Conservation (phyloP, 75 land plant species). For the Isoetes taiwanensis region DNA sequence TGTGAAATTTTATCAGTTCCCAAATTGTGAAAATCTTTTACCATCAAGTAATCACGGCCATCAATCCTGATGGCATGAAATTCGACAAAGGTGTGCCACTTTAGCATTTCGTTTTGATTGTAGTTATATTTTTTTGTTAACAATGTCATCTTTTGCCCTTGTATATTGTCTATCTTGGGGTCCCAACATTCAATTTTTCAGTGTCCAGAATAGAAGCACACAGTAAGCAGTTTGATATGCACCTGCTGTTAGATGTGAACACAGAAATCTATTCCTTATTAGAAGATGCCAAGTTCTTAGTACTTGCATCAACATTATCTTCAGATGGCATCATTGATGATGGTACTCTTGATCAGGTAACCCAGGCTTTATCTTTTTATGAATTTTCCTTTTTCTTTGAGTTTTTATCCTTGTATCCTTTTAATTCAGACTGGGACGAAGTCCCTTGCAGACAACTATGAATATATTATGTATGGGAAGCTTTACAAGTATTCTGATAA, state of each 20-base stretch:
- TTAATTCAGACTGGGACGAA: constrained; percentile 45
- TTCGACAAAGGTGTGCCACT: constrained; percentile 57
- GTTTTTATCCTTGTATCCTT: too few species aligned
- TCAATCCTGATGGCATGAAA: constrained; percentile 72
- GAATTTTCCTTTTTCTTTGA: too few species aligned
- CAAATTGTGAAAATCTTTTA: constrained; percentile 73
- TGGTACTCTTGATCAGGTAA: constrained; percentile 48
- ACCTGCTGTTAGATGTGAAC: constrained; percentile 73
- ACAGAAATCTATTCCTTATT: constrained; percentile 61
- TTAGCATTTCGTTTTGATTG: background rate
- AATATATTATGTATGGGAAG: constrained; percentile 94
- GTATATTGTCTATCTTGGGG: background rate
- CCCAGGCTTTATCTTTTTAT: too few species aligned
- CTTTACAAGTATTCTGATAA: constrained; percentile 63
- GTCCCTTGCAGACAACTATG: constrained; percentile 79
- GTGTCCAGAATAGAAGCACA: constrained; percentile 71
- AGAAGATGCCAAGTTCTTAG: constrained; percentile 58
- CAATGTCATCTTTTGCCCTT: background rate
- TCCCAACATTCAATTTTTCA: constrained; percentile 1
- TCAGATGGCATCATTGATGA: constrained; percentile 74
- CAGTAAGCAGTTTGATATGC: constrained; percentile 82
- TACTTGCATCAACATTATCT: constrained; percentile 46
- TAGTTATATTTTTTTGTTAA: too few species aligned
- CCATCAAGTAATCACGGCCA: constrained; percentile 29
- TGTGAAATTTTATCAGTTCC: constrained; percentile 34